Evolutionary conservation across 495 filamentous ascomycete species (phyloP).

Genomic region (Platismatia glauca): DNA sequence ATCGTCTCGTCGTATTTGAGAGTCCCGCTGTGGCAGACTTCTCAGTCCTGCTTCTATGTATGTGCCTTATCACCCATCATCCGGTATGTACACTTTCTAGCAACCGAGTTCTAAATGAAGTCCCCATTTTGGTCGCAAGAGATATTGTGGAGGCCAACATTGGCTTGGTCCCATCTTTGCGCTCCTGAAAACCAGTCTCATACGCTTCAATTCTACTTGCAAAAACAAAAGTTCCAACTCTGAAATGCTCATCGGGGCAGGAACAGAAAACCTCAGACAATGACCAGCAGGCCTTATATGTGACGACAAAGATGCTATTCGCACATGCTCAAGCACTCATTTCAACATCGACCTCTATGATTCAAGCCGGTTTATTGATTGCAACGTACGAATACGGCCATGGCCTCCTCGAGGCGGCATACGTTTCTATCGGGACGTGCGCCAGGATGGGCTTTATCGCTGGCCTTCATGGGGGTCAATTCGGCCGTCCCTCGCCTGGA

Average conservation of each 20-base stretch:
- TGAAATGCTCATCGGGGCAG: background rate
- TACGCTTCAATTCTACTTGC: no score
- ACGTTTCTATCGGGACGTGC: background rate
- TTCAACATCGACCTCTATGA: background rate
- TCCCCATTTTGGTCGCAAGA: background rate
- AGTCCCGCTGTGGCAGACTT: background rate
- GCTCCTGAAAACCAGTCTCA: background rate
- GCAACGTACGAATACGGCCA: constrained; percentile 2
- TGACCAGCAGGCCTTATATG: background rate
- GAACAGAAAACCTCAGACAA: background rate
- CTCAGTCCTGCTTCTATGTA: constrained; percentile 2
- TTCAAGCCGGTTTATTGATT: constrained; percentile 5
- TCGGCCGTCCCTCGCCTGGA: background rate
- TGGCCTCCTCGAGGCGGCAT: background rate
- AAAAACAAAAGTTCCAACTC: no score
- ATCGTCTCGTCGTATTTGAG: background rate
- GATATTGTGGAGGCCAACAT: background rate
- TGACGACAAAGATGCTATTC: constrained; percentile 5
- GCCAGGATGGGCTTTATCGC: background rate
- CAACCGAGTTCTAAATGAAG: no score
- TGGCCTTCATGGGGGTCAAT: background rate
- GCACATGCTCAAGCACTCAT: constrained; percentile 4
- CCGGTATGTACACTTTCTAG: background rate
- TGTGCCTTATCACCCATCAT: background rate
- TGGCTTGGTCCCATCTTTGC: background rate